Evolutionary conservation across 2,329 filamentous ascomycete genomes (phyloP), one percentile per base, ranked within the genome.

Genomic region (Pyrenophora seminiperda): DNA sequence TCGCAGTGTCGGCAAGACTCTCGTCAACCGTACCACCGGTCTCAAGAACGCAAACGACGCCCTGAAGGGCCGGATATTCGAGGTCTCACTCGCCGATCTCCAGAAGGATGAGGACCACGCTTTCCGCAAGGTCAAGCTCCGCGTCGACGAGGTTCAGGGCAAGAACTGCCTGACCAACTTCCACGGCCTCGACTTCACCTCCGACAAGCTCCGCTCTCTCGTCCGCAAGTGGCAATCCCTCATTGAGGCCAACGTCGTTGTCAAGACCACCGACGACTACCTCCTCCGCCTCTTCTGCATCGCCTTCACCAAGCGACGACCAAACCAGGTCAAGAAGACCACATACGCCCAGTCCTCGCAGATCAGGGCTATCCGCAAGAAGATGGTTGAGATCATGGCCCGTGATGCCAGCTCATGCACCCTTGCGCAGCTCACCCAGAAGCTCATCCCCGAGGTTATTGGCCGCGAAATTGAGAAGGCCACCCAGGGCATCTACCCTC

Each of bases 121-220:
- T 56, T 99, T 97, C 90, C 93, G 94, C 83, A 99, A 99, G 86
- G 85, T 99, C 78, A 96, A 96, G 86, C 91, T 99, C 76, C 88
- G 94, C 67, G 90, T 97, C 73, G 94, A 99, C 76, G 94, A 99
- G 83, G 87, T 99, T 62, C 94, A 99, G 83, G 94, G 94, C 84
- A 97, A 97, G 88, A 97, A 96, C 88, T 97, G 94, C 84, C 83
- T 99, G 80, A 97, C 94, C 85, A 97, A 97, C 88, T 99, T 99
- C 89, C 92, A 99, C 87, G 94, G 94, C 71, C 87, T 99, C 77
- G 94, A 99, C 83, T 97, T 99, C 89, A 99, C 94, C 77, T 97
- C 94, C 71, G 94, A 99, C 87, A 99, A 99, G 87, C 89, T 99
- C 73, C 90, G 94, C 76, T 97, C 94, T 62, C 88, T 99, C 66